A percentile compares a stretch with the other conserved stretches of the same genome.
Conservation (phyloP, 208 protist species). For the Leishmania amazonensis region DNA sequence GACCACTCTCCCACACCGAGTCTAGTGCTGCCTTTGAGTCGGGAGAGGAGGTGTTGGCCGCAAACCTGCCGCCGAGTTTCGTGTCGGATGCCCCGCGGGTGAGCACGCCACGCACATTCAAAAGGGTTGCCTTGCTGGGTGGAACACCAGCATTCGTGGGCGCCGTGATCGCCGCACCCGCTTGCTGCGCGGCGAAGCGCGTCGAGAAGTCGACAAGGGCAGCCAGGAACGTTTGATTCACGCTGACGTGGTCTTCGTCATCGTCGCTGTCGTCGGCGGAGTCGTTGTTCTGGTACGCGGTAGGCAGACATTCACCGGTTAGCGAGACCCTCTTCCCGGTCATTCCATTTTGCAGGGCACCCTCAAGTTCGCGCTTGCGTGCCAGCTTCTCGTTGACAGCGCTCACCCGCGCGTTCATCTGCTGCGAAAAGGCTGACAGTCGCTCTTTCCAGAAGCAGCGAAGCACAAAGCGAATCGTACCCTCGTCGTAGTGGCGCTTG, state of each 20-base stretch:
- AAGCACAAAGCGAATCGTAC: slow-evolving; percentile 69
- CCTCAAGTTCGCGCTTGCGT: neutral
- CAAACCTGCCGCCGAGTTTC: neutral
- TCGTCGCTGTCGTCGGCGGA: neutral
- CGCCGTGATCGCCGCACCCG: neutral
- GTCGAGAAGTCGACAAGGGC: slow-evolving; percentile 56
- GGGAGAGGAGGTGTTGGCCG: neutral
- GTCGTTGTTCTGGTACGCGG: neutral
- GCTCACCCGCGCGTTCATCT: slow-evolving; percentile 35
- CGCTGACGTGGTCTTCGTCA: slow-evolving; percentile 17
- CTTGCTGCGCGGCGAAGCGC: slow-evolving; percentile 18
- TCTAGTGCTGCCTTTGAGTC: slow-evolving; percentile 14
- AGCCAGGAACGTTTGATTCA: slow-evolving; percentile 43
- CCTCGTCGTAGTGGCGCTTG: slow-evolving; percentile 53
- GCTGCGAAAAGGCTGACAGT: slow-evolving; percentile 47
- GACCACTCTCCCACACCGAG: slow-evolving; percentile 38
- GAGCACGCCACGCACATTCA: slow-evolving; percentile 26
- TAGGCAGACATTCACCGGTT: neutral
- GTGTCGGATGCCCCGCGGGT: slow-evolving; percentile 6
- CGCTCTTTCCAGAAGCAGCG: slow-evolving; percentile 79
- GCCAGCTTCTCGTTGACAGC: neutral
- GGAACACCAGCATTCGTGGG: neutral
- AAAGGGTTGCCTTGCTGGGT: slow-evolving; percentile 9
- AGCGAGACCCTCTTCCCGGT: neutral
- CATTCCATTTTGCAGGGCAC: neutral